phyloP scores from a whole-genome alignment of 176 grass and related monocot genomes.

The Oryza meridionalis region DNA sequence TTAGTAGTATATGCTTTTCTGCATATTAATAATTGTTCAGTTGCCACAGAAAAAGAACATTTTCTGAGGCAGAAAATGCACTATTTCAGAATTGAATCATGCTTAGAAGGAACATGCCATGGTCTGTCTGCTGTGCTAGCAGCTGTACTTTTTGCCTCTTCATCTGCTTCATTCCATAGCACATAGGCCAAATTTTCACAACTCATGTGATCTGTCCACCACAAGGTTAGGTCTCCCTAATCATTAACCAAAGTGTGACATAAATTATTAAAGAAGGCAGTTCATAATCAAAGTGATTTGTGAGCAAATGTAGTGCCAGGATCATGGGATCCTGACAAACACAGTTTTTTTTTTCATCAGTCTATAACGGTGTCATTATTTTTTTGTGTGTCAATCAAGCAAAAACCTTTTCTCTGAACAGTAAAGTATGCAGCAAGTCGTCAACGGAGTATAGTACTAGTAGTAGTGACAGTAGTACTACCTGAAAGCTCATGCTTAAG shows the following conservation, averaged over 20 bases:
- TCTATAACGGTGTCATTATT: not conserved
- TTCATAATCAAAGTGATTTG: not conserved
- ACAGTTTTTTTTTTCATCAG: not conserved
- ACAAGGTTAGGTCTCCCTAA: not conserved
- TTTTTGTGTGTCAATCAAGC: not conserved
- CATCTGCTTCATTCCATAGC: not conserved
- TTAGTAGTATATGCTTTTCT: not conserved
- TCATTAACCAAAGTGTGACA: not conserved
- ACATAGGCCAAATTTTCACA: constrained; percentile 19
- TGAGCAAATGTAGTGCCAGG: constrained; percentile 1
- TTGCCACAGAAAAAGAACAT: not conserved
- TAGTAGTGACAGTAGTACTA: not conserved
- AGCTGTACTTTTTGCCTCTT: constrained; percentile 11
- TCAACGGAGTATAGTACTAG: constrained; percentile 20
- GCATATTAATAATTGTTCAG: not conserved
- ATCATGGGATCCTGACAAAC: constrained; percentile 13
- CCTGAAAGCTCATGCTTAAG: constrained; percentile 43
- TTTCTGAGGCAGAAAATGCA: not conserved
- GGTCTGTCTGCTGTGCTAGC: constrained; percentile 33
- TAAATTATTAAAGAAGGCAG: not conserved
- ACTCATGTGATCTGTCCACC: constrained; percentile 41
- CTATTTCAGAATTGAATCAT: not conserved
- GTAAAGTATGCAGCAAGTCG: constrained; percentile 9
- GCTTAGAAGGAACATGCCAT: constrained; percentile 25
- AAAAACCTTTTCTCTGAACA: constrained; percentile 25